Base-by-base conservation (phyloP, 768 basidiomycete species). In the Termitomyces titanicus region DNA sequence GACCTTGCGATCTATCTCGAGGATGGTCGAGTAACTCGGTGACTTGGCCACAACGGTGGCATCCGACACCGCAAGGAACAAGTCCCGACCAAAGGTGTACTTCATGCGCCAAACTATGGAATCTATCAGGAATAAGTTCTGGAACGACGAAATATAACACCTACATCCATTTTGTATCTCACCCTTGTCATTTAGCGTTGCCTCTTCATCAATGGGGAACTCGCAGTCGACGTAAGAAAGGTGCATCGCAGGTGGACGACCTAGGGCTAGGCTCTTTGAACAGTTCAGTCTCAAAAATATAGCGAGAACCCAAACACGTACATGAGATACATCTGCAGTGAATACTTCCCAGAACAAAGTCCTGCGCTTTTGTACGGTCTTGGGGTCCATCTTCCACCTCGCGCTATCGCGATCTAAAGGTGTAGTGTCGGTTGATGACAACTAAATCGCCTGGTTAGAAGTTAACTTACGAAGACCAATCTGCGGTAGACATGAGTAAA, bases 151-250 rank as follows among this genome's bases (percentile, higher is more conserved):
- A 34, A 35, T 8, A 46, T 13, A 34, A 7, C 4, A 72, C 79
- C 48, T 67, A 85, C 83, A 82, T 52, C 82, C 82, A 53, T 66
- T 72, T 51, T 79, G 72, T 10, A 70, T 63, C 40, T 79, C 72
- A 1, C 81, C 80, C 8, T 73, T 61, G 18, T 78, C 74, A 44
- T 66, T 73, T 20, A 79, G 47, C 0, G 72, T 70, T 3, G 72
- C 73, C 60, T 84, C 82, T 49, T 83, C 80, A 57, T 85, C 83
- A 5, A 68, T 64, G 0, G 85, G 84, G 46, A 80, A 78, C n/a
- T 84, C 81, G 54, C 83, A 83, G 54, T 86, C 84, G 17, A 83
- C 72, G 49, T 84, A 85, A 3, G 82, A 81, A 5, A 83, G 65
- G 11, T 78, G 75, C 51, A 83, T 79, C 2, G 81, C 79, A 4